Conservation (phyloP, 768 basidiomycete species). For the Rhizopogon roseolus region DNA sequence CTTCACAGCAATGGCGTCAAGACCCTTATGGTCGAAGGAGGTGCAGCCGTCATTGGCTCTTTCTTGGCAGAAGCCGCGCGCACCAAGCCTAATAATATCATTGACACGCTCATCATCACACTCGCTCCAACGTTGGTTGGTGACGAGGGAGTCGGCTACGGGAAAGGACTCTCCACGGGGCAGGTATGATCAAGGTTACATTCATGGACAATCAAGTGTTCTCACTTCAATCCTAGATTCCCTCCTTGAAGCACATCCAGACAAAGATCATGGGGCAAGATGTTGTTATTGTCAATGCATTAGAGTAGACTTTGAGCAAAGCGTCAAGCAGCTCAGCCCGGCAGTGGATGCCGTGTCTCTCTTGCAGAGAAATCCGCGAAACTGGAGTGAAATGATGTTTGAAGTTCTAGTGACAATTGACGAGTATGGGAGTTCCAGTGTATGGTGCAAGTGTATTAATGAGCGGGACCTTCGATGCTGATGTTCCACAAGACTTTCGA, state of each 20-base stretch:
- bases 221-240: constrained; percentile 11
- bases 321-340: not conserved
- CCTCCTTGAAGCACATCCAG: constrained; percentile 22
- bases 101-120: constrained; percentile 81
- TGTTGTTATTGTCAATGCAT: constrained; percentile 19
- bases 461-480: not conserved
- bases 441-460: not conserved
- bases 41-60: constrained; percentile 73
- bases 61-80: constrained; percentile 14
- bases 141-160: constrained; percentile 58
- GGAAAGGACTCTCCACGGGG: constrained; percentile 16
- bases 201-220: not conserved
- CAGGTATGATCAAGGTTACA: constrained; percentile 4
- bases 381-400: not conserved
- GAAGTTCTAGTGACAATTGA: not conserved
- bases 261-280: constrained; percentile 29
- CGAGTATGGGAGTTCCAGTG: not conserved
- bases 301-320: not conserved
- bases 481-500: not conserved
- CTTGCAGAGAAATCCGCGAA: no score
- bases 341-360: no score
- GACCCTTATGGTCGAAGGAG: constrained; percentile 95
- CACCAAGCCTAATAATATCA: constrained; percentile 22
- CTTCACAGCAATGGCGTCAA: constrained; percentile 55
- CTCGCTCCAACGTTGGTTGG: constrained; percentile 86